A percentile compares a stretch with the other conserved stretches of the same genome.
Conservation (phyloP, 2,329 filamentous ascomycete genomes). For the Aspergillus costaricaensis region DNA sequence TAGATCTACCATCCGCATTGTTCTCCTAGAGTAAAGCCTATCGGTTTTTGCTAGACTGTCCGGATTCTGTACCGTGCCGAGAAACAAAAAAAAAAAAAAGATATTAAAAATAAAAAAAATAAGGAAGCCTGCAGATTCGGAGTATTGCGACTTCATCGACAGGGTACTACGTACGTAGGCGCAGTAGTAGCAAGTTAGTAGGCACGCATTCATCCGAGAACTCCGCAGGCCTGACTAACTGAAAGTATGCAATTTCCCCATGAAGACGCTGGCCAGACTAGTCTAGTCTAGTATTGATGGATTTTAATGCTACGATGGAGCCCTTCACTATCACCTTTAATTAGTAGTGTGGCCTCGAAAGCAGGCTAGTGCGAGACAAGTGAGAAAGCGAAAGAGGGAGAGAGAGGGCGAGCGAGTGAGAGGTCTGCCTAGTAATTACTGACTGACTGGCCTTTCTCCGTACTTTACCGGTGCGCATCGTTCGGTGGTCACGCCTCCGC, state of each 20-base stretch:
- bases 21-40: not conserved
- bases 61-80: not conserved
- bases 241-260: constrained; percentile 9
- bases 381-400: too few relatives aligned
- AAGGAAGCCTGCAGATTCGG: constrained; percentile 8
- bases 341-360: constrained; percentile 7
- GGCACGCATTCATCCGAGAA: constrained; percentile 7
- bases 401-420: not conserved
- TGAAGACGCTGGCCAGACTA: constrained; percentile 1
- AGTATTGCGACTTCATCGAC: not conserved
- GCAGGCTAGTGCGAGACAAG: not conserved
- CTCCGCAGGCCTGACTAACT: constrained; percentile 4
- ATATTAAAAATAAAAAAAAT: not conserved
- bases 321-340: constrained; percentile 1
- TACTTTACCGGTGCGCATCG: constrained; percentile 12
- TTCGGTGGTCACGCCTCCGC: constrained; percentile 9
- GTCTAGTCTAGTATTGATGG: not conserved
- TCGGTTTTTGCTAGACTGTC: not conserved
- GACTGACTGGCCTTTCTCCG: not conserved
- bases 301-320: not conserved
- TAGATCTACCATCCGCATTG: too few relatives aligned
- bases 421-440: constrained; percentile 1
- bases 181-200: not conserved
- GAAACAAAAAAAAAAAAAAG: not conserved
- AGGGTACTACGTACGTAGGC: not conserved